Conservation (phyloP, 345 rosid species). For the Gossypium ekmanianum region DNA sequence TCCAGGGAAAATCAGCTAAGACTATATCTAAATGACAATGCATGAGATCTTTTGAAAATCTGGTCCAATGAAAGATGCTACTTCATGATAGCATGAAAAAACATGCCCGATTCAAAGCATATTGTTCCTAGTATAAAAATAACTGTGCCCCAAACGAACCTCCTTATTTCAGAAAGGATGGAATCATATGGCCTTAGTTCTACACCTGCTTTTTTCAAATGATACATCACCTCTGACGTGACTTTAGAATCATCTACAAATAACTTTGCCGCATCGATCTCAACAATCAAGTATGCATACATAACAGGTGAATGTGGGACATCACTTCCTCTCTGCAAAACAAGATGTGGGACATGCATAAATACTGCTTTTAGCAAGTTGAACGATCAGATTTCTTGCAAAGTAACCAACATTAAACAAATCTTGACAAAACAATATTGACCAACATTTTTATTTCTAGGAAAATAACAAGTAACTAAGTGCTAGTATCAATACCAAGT, state of each 20-base stretch:
- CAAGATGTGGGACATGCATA: background rate
- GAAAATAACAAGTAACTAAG: background rate
- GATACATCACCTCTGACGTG: constrained; percentile 63
- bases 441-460: background rate
- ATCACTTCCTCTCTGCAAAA: constrained; percentile 87
- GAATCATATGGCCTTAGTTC: constrained; percentile 66
- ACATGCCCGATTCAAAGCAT: background rate
- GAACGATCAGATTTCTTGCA: constrained; percentile 9
- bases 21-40: background rate
- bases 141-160: constrained; percentile 32
- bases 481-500: constrained; percentile 52
- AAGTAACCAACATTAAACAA: constrained; percentile 11
- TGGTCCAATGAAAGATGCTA: background rate
- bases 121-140: background rate
- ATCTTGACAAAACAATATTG: background rate
- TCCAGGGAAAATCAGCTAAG: background rate
- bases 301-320: constrained; percentile 96
- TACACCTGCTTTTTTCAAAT: constrained; percentile 65
- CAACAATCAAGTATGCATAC: constrained; percentile 83
- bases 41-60: background rate
- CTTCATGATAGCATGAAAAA: constrained; percentile 3
- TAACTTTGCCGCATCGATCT: constrained; percentile 58
- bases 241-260: constrained; percentile 71
- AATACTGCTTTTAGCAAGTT: background rate
- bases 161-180: constrained; percentile 71